These are phyloP conservation scores for Rubroshorea leprosula DNA, from an alignment of 345 rosid species.

Conservation along the genomic window DNA sequence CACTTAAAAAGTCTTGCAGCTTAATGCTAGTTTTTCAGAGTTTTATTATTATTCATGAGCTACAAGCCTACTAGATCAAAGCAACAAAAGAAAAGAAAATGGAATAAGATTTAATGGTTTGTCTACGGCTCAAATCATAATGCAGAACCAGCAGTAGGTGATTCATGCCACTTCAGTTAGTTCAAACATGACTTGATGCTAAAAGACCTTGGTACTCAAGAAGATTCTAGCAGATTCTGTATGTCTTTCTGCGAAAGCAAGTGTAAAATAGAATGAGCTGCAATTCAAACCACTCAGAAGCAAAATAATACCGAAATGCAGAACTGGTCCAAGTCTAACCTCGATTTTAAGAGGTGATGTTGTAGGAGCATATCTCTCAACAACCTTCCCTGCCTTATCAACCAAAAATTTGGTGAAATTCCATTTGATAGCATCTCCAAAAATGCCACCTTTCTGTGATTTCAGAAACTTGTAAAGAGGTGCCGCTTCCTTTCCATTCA, in stretches of 20 bases:
- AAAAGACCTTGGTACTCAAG: conserved; percentile 32
- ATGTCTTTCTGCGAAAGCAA: conserved; percentile 59
- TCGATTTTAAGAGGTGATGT: conserved; percentile 74
- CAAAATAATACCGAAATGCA: not conserved
- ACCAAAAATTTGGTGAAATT: conserved; percentile 87
- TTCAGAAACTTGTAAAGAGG: conserved; percentile 78
- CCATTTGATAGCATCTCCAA: conserved; percentile 85
- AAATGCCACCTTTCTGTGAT: conserved; percentile 63
- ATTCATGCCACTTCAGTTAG: too few species aligned
- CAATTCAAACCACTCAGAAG: not conserved
- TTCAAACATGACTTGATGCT: too few species aligned
- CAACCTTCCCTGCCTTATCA: conserved; percentile 68
- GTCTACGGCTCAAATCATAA: too few species aligned
- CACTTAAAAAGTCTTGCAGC: too few species aligned
- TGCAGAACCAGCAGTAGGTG: too few species aligned
- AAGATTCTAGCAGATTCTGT: conserved; percentile 42
- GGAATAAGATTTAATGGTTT: too few species aligned
- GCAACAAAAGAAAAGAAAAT: too few species aligned
- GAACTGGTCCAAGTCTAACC: conserved; percentile 33
- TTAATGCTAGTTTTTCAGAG: too few species aligned
- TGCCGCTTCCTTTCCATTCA: conserved; percentile 71
- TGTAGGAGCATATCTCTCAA: conserved; percentile 70
- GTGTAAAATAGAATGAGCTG: conserved; percentile 6
- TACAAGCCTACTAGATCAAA: too few species aligned
- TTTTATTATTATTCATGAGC: too few species aligned